Conservation (phyloP, 257 asterid species). For the Nicotiana knightiana region DNA sequence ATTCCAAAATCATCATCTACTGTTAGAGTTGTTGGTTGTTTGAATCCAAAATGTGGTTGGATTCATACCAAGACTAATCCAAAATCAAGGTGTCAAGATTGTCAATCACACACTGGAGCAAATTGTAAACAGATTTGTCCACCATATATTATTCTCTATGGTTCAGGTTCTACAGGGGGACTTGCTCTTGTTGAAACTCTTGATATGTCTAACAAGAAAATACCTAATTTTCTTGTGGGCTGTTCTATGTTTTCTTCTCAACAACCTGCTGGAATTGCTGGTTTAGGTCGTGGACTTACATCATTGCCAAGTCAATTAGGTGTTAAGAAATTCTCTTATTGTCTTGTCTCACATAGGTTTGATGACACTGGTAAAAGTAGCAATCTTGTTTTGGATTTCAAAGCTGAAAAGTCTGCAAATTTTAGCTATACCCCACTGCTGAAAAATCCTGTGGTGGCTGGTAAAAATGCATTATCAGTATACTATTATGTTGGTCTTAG, state of each 20-base stretch:
- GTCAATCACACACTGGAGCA: conserved; percentile 11
- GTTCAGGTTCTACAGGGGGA: conserved; percentile 78
- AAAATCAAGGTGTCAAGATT: conserved; percentile 41
- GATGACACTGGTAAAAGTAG: conserved; percentile 50
- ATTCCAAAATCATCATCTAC: conserved; percentile 71
- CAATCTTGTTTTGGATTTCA: conserved; percentile 43
- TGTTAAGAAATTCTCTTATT: conserved; percentile 68
- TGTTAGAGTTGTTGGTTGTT: conserved; percentile 57
- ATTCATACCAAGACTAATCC: conserved; percentile 48
- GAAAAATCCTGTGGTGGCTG: conserved; percentile 37
- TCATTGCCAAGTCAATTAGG: conserved; percentile 69
- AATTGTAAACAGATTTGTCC: conserved; percentile 79
- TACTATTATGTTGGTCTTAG: conserved; percentile 62
- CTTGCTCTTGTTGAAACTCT: conserved; percentile 62
- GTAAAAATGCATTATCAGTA: conserved; percentile 24
- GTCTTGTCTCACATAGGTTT: conserved; percentile 64
- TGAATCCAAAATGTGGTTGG: conserved; percentile 75
- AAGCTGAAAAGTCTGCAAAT: conserved; percentile 21
- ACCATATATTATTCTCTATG: conserved; percentile 69
- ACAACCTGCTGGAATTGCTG: conserved; percentile 83
- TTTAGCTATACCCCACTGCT: conserved; percentile 52
- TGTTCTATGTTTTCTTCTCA: conserved; percentile 71
- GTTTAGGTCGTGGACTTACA: conserved; percentile 67
- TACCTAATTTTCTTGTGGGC: conserved; percentile 53
- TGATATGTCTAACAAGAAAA: conserved; percentile 32